Conservation (phyloP, 2,329 filamentous ascomycete species). For the Fusarium sp. region DNA sequence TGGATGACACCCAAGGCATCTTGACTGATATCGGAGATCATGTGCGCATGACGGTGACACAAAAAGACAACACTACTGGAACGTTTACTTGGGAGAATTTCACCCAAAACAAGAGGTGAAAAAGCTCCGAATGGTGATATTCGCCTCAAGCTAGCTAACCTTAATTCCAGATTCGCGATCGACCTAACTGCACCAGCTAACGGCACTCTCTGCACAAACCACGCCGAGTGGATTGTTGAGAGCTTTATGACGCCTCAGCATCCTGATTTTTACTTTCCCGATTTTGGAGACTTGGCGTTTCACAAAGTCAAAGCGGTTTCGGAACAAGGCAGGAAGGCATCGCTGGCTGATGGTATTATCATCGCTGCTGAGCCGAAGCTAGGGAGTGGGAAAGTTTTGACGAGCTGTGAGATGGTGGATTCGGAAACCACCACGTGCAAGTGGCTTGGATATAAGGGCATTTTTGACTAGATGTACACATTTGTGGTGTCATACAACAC, state of each 20-base stretch:
- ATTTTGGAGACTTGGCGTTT: constrained; percentile 6
- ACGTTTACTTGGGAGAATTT: constrained; percentile 18
- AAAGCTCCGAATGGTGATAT: background rate
- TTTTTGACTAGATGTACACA: background rate
- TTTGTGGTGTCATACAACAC: background rate
- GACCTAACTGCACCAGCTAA: constrained; percentile 3
- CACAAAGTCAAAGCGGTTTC: constrained; percentile 13
- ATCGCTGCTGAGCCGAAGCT: background rate
- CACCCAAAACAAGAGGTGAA: constrained; percentile 1
- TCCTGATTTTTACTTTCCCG: constrained; percentile 2
- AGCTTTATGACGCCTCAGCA: constrained; percentile 9
- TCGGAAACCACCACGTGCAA: constrained; percentile 11
- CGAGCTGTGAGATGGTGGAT: background rate
- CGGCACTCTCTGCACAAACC: constrained; percentile 14
- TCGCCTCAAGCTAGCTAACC: background rate
- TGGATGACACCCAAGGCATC: constrained; percentile 8
- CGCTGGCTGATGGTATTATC: background rate
- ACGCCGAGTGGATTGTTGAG: constrained; percentile 15
- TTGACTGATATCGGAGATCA: constrained; percentile 12
- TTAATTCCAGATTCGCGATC: background rate
- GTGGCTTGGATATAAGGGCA: constrained; percentile 15
- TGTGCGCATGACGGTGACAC: constrained; percentile 13
- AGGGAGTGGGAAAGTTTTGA: background rate
- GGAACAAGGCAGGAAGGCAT: background rate
- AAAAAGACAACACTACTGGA: constrained; percentile 9